Evolutionary conservation across 73 alveolate genomes (phyloP), one percentile per base, ranked within the genome.

Genomic region (Tetrahymena malaccensis): DNA sequence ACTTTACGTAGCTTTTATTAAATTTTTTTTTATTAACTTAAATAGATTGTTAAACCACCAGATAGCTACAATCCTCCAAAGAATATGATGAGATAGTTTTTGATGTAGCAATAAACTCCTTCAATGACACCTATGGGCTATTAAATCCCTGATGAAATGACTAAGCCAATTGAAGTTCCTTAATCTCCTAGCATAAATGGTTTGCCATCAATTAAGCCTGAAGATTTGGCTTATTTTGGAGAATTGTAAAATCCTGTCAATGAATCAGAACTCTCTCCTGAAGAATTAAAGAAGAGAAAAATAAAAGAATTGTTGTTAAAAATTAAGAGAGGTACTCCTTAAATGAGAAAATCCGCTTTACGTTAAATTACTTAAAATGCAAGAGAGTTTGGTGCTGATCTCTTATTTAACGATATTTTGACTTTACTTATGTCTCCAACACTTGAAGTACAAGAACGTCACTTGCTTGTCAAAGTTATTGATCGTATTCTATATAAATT

Each of bases 401-500:
- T 95, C 33, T 93, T 97, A 70, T 97, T 97, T 94, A 96, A 96
- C 85, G 97, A 97, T 96, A 96, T 97, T 37, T 96, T 97, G 43
- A 98, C 99, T 34, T 97, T 97, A 96, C 96, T 97, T 94, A 97
- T 97, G 99, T 96, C 98, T 34, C 99, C 99, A 16, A 96, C 99
- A 2, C 84, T 97, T 43, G 99, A 97, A 58, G 99, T 96, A 58
- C 96, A 97, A 97, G 99, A 97, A 83, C 95, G 99, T 7, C 99
- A 97, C 70, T 96, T 98, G 94, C 95, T 98, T 34, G 99, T 99
- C 21, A 97, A 98, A 97, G 99, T 98, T 34, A 99, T 99, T 96
- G 99, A 99, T 94, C 98, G 99, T 96, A 97, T 97, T 55, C 97
- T 98, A 85, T 98, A 98, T 96, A 99, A 99, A 96, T 96, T 99